These are phyloP conservation scores for Fusarium veterinarium DNA, from an alignment of 2,329 filamentous ascomycete species.

Conservation along the genomic window DNA sequence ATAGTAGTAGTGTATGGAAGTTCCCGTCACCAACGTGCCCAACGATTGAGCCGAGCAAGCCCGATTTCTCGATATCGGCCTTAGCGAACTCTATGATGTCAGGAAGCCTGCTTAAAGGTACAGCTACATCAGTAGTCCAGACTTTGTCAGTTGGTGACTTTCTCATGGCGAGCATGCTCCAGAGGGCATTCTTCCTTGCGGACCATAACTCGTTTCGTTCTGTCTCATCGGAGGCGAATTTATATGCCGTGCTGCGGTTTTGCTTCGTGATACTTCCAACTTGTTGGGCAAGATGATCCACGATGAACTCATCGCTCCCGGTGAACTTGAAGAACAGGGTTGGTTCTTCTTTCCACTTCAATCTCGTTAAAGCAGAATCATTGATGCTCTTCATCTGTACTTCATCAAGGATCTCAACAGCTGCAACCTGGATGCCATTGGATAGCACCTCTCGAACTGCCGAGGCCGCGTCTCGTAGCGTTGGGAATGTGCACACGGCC, in stretches of 20 bases:
- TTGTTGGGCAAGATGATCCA: slow-evolving; percentile 79
- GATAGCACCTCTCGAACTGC: slow-evolving; percentile 80
- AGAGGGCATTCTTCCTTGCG: slow-evolving; percentile 82
- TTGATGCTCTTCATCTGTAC: slow-evolving; percentile 89
- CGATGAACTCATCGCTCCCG: slow-evolving; percentile 79
- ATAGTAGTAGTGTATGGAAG: slow-evolving; percentile 70
- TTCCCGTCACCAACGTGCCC: slow-evolving; percentile 95
- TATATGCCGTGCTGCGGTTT: slow-evolving; percentile 64
- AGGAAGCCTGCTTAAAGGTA: slow-evolving; percentile 79
- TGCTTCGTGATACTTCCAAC: slow-evolving; percentile 74
- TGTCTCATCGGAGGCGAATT: slow-evolving; percentile 76
- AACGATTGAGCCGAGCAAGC: slow-evolving; percentile 85
- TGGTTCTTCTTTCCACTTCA: slow-evolving; percentile 78
- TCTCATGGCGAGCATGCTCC: slow-evolving; percentile 80
- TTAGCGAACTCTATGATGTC: slow-evolving; percentile 86
- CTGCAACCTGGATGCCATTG: slow-evolving; percentile 76
- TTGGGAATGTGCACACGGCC: slow-evolving; percentile 82
- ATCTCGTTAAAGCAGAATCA: slow-evolving; percentile 73
- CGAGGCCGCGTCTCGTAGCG: slow-evolving; percentile 78
- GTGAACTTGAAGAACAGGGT: slow-evolving; percentile 89
- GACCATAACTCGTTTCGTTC: slow-evolving; percentile 84
- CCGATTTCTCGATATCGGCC: slow-evolving; percentile 85
- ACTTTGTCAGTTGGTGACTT: slow-evolving; percentile 46
- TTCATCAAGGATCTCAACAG: slow-evolving; percentile 89
- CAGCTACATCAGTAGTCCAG: slow-evolving; percentile 84